Conservation (phyloP, 1,284 basidiomycete species). For the Gymnopus androsaceus region DNA sequence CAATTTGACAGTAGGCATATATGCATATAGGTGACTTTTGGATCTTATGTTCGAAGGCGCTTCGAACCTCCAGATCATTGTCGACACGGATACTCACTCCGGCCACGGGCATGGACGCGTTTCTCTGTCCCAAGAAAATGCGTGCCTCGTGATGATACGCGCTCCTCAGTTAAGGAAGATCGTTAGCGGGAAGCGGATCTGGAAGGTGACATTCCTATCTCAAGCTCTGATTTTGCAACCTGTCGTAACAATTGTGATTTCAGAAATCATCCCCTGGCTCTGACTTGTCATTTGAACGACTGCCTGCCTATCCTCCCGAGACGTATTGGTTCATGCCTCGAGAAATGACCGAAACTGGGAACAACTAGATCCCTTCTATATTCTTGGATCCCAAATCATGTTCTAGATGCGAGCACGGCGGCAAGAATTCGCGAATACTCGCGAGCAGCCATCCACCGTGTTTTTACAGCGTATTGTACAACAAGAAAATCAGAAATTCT, state of each 20-base stretch:
- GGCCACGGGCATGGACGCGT: constrained; percentile 47
- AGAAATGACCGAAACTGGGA: constrained; percentile 13
- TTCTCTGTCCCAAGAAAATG: constrained; percentile 43
- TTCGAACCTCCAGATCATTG: constrained; percentile 44
- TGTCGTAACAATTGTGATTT: constrained; percentile 1
- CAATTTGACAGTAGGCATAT: too few relatives aligned
- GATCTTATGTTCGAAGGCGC: constrained; percentile 41
- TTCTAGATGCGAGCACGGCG: background rate
- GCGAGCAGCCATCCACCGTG: background rate
- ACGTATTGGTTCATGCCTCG: constrained; percentile 39
- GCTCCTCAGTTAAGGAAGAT: constrained; percentile 47
- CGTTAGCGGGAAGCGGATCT: constrained; percentile 54
- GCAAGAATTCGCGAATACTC: background rate
- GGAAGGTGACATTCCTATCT: constrained; percentile 47
- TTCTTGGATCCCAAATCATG: background rate
- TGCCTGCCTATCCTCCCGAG: constrained; percentile 2
- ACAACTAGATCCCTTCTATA: background rate
- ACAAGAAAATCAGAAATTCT: background rate
- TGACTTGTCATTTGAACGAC: constrained; percentile 15
- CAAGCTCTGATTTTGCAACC: background rate
- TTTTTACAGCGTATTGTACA: constrained; percentile 3
- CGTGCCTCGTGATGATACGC: constrained; percentile 42
- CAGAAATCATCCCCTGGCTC: background rate
- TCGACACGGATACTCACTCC: constrained; percentile 50
- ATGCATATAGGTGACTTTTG: constrained; percentile 35